Conservation (phyloP, 768 basidiomycete genomes). For the Trametes punicea region DNA sequence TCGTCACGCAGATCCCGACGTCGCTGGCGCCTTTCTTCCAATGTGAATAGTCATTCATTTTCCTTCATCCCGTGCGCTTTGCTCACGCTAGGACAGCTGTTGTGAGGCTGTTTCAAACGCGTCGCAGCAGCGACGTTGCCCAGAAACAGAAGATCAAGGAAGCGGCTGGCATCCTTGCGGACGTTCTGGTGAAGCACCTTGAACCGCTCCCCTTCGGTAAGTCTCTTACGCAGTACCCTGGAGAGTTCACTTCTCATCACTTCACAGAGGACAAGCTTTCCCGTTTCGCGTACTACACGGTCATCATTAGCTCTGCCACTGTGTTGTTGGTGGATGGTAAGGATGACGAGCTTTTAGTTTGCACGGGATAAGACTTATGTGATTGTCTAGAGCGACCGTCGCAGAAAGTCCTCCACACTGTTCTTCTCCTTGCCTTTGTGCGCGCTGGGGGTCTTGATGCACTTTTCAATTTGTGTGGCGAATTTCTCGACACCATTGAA, state of each 20-base stretch:
- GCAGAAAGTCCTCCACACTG: slow-evolving; percentile 74
- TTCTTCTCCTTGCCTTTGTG: slow-evolving; percentile 74
- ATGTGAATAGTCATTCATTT: slow-evolving; percentile 45
- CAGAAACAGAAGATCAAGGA: slow-evolving; percentile 78
- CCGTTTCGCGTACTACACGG: slow-evolving; percentile 48
- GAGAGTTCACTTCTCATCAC: slow-evolving; percentile 5
- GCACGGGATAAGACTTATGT: not conserved
- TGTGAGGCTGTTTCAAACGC: slow-evolving; percentile 81
- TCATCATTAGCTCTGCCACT: slow-evolving; percentile 50
- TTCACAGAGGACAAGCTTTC: slow-evolving; percentile 39
- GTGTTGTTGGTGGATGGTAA: slow-evolving; percentile 58
- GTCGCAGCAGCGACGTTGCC: slow-evolving; percentile 68
- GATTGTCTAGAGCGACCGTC: slow-evolving; percentile 62
- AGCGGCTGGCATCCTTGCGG: slow-evolving; percentile 66
- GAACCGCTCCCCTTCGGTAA: slow-evolving; percentile 50
- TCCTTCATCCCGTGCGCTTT: not conserved
- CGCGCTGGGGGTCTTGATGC: slow-evolving; percentile 67
- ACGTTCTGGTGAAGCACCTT: slow-evolving; percentile 71
- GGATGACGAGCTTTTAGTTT: slow-evolving; percentile 14
- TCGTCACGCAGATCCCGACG: slow-evolving; percentile 74
- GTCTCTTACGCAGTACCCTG: slow-evolving; percentile 22
- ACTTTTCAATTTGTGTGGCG: slow-evolving; percentile 54
- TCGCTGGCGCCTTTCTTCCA: slow-evolving; percentile 83
- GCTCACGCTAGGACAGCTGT: slow-evolving; percentile 50
- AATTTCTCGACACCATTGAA: slow-evolving; percentile 57